Evolutionary conservation across 306 rosid genomes (phyloP), one percentile per base, ranked within the genome.

Genomic region (Medicago arabica): DNA sequence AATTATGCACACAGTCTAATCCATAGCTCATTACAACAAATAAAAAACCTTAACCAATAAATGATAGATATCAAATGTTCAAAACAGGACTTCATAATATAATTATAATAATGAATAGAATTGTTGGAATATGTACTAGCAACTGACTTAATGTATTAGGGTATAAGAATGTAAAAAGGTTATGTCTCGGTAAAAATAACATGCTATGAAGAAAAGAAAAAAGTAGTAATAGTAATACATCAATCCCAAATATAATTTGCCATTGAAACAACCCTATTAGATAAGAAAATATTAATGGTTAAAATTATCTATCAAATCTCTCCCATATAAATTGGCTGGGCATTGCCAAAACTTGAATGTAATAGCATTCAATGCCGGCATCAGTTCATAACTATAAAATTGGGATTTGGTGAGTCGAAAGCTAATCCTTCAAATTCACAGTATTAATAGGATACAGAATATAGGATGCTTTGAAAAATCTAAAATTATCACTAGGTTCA

Each of bases 211-310:
- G 6, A 31, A 5, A 31, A 31, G 6, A 31, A 5, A 31, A 31
- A 31, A 31, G 6, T 6, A 31, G 41, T 60, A 14, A 16, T 13
- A 23, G 59, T 23, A 41, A 34, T 54, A 28, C 44, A 54, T 44
- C 60, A 70, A 65, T 59, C 69, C 44, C 62, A 72, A 53, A 79
- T 74, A 25, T 47, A 80, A 60, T 8, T 51, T 53, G 55, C 70
- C 70, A 28, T 77, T 17, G 47, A 53, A 71, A 69, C 17, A 81
- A 9, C 63, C 62, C 46, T 25, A 17, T 25, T 72, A 50, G 74
- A 79, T 67, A 43, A 65, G 68, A 44, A 50, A 72, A 66, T 39
- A 69, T 72, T 21, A 69, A 44, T 54, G 19, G 43, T 31, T 79
- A 47, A 78, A 51, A 49, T 51, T 57, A 16, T 64, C 75, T 34